phyloP scores from a whole-genome alignment of 2,329 filamentous ascomycete genomes.

The Colletotrichum higginsianum region DNA sequence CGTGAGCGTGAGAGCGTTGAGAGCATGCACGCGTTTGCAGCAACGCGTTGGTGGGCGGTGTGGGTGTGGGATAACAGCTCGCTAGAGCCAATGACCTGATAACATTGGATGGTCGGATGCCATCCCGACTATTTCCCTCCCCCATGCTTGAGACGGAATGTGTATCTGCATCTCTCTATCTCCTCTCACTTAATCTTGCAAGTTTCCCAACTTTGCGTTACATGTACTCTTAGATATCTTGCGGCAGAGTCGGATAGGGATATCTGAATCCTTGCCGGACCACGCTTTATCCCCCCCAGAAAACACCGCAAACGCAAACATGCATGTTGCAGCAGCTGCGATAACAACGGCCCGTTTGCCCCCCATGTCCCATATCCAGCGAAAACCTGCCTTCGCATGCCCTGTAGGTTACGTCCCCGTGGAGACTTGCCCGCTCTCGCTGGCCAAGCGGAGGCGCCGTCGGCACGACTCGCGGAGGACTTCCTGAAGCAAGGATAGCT shows the following conservation, averaged over 20 bases:
- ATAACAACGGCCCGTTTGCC: constrained; percentile 2
- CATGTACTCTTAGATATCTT: neutral
- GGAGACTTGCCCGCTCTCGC: constrained; percentile 4
- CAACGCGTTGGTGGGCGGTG: too few species aligned
- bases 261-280: neutral
- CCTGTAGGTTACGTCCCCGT: neutral
- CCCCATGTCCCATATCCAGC: neutral
- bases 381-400: neutral
- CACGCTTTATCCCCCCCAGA: neutral
- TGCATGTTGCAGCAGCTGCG: neutral
- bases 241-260: neutral
- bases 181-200: neutral
- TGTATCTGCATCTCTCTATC: neutral
- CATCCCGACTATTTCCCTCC: neutral
- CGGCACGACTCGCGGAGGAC: constrained; percentile 34
- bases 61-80: neutral
- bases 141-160: too few species aligned
- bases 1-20: neutral
- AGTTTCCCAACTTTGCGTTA: neutral
- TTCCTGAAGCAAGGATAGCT: constrained; percentile 18
- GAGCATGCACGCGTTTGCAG: neutral
- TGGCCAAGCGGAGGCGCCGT: constrained; percentile 24
- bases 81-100: neutral
- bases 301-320: neutral
- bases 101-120: neutral